phyloP scores from a whole-genome alignment of 2,329 filamentous ascomycete genomes.

The Xylaria sp. region DNA sequence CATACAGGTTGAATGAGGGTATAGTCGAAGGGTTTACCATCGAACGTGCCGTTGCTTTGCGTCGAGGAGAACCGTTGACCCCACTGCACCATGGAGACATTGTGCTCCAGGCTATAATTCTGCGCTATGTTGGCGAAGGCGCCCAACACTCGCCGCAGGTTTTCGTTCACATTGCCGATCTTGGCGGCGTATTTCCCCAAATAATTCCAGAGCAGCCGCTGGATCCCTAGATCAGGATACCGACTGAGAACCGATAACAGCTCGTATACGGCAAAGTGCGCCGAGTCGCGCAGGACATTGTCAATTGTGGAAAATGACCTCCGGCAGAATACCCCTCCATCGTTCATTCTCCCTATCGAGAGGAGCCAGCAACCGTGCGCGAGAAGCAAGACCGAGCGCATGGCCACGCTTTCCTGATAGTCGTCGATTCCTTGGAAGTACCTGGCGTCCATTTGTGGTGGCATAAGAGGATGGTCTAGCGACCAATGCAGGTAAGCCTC shows the following conservation, averaged over 20 bases:
- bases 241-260: slow-evolving; percentile 19
- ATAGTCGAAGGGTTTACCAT: slow-evolving; percentile 39
- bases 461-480: slow-evolving; percentile 22
- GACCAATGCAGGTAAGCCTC: slow-evolving; percentile 38
- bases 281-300: slow-evolving; percentile 34
- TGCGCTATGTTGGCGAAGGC: slow-evolving; percentile 33
- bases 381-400: slow-evolving; percentile 34
- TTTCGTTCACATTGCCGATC: slow-evolving; percentile 27
- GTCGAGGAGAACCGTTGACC: slow-evolving; percentile 33
- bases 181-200: slow-evolving; percentile 30
- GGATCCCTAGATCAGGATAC: slow-evolving; percentile 32
- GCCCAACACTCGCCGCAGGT: slow-evolving; percentile 30
- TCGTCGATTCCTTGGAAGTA: slow-evolving; percentile 34
- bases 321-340: slow-evolving; percentile 36
- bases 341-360: slow-evolving; percentile 31
- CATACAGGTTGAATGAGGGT: slow-evolving; percentile 33
- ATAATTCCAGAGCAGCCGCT: slow-evolving; percentile 36
- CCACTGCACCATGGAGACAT: slow-evolving; percentile 34
- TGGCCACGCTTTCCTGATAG: slow-evolving; percentile 35
- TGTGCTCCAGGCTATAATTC: slow-evolving; percentile 32
- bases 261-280: slow-evolving; percentile 34
- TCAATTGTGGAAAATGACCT: slow-evolving; percentile 34
- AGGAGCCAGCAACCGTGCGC: slow-evolving; percentile 39
- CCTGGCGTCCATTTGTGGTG: slow-evolving; percentile 15
- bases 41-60: slow-evolving; percentile 35